Base-by-base conservation (phyloP, 441 rosid genomes). In the Dalechampia spathulata region DNA sequence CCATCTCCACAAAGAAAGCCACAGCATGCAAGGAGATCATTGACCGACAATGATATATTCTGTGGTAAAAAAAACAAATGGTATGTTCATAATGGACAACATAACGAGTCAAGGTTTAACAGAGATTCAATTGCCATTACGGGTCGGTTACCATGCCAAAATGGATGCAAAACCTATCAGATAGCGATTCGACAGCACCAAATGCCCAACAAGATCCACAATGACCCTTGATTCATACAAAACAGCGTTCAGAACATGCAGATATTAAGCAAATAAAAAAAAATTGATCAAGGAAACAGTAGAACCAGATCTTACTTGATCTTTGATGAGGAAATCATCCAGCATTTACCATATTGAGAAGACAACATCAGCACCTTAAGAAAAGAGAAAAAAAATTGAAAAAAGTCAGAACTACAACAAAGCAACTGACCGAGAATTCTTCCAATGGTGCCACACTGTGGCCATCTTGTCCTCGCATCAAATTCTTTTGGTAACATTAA, bases 171-270 rank as follows among this genome's bases (percentile, higher is more conserved):
- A 91, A 91, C 34, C 95, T 88, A 75, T 91, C 98, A 34, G 96
- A 91, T 6, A 91, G 68, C 2, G 98, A 69, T 65, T 91, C 98
- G 15, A 88, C 95, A 49, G 96, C 98, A 45, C 87, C 98, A 78
- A 91, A 88, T 22, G 96, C 96, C 98, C 98, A 92, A 47, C 98
- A 92, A 71, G 95, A 81, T 66, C 98, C 96, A 60, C 96, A 92
- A 55, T 92, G 98, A 64, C 98, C 98, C 94, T 91, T 77, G 63
- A 70, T 55, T 49, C 60, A 63, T 61, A 62, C 2, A 21, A 38
- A 55, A 39, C 59, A 7, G 42, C 5, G 49, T 9, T 66, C 23
- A 78, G 64, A 40, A 38, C 36, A 52, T 42, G 39, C 10, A 28
- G 15, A 22, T n/a, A 28, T 56, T 6, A 47, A 19, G 27, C 26